phyloP scores from a whole-genome alignment of 2,329 filamentous ascomycete species.

The Colletotrichum sp. region DNA sequence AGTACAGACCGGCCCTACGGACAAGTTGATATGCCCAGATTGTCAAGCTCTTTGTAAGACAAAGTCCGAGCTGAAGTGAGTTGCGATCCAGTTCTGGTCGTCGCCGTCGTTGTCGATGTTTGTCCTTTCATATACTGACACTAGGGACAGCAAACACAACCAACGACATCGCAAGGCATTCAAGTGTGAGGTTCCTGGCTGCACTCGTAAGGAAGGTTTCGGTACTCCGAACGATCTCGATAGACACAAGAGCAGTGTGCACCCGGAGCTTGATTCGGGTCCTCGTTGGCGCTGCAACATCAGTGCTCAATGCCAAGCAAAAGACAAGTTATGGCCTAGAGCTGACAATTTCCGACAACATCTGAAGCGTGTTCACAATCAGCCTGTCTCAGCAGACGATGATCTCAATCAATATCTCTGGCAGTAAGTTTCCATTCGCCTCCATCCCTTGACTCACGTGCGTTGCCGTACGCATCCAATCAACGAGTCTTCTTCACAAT shows the following conservation, averaged over 20 bases:
- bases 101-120: not conserved
- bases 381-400: conserved; percentile 37
- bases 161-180: conserved; percentile 73
- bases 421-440: conserved; percentile 25
- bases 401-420: conserved; percentile 40
- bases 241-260: conserved; percentile 78
- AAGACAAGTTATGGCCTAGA: conserved; percentile 77
- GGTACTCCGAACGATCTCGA: conserved; percentile 81
- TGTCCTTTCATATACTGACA: conserved; percentile 22
- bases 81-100: not conserved
- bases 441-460: not conserved
- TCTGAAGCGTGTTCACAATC: conserved; percentile 69
- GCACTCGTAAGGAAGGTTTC: conserved; percentile 70
- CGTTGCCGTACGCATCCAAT: not conserved
- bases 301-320: conserved; percentile 55
- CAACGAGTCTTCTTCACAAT: not conserved
- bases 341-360: conserved; percentile 89
- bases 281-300: conserved; percentile 66
- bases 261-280: conserved; percentile 53
- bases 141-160: conserved; percentile 69
- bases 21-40: conserved; percentile 35
- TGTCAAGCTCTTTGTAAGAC: conserved; percentile 53
- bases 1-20: conserved; percentile 15
- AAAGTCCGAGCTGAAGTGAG: conserved; percentile 61
- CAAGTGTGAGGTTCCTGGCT: conserved; percentile 63